Base-by-base conservation (phyloP, 2,329 filamentous ascomycete genomes). In the Penicillium griseofulvum region DNA sequence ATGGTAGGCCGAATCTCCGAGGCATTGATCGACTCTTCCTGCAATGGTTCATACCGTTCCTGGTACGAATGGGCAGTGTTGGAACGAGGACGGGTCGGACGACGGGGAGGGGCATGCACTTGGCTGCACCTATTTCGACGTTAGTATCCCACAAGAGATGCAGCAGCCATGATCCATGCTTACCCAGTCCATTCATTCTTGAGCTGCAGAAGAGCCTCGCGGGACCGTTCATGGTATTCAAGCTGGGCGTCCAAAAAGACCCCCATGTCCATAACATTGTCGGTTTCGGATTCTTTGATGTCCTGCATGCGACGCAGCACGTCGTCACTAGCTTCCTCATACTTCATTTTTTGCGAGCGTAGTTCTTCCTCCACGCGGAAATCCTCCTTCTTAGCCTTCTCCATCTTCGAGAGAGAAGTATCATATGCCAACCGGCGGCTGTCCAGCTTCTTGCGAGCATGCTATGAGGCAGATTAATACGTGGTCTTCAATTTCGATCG, bases 281-380 rank as follows among this genome's bases (percentile, higher is more conserved):
- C 93, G 41, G 80, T 81, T 74, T 97, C 93, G 22, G 90, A 84
- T 67, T 97, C 92, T 77, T 94, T 93, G 76, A 97, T 95, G 69
- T 97, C 93, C 74, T 95, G 86, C 94, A 97, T 97, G 52, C 93
- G 84, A 56, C 93, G 85, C 65, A 87, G 83, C 52, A 97, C 92
- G 67, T 97, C 93, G 69, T 97, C 93, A 69, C 84, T 94, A 16
- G 90, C 88, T 77, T 97, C 94, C 70, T 97, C 94, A 69, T 96
- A 97, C 76, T 97, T 97, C 66, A 90, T 89, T 73, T 96, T 96
- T 72, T 94, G 90, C 28, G 86, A 83, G 53, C 93, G 88, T 51
- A 96, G 83, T 74, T 97, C 93, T 71, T 97, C 93, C 73, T 97
- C 94, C 53, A 94, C 82, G 59, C 91, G 83, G 77, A 94, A 96